Evolutionary conservation across 371 early-diverging fungal genomes (phyloP).

Genomic region (Fennellomyces sp.): DNA sequence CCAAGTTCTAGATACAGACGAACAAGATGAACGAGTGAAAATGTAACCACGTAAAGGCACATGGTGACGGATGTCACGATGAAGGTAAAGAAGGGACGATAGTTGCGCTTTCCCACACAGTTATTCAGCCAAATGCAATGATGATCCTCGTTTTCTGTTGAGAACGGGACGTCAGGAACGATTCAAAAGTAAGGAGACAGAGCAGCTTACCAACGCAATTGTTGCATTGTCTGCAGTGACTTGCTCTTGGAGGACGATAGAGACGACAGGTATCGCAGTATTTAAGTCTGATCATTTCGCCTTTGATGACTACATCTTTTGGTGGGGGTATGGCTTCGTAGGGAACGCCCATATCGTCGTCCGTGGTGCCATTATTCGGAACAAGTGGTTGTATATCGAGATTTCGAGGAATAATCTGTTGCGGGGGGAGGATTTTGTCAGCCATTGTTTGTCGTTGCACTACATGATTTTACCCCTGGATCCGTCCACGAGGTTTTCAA

Average conservation of each 20-base stretch:
- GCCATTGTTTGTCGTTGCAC: background rate
- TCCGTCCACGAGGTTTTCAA: constrained; percentile 87
- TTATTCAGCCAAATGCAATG: constrained; percentile 96
- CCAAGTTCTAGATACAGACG: constrained; percentile 35
- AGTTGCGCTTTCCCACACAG: constrained; percentile 92
- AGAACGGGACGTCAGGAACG: background rate
- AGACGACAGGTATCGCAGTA: constrained; percentile 90
- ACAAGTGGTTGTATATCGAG: constrained; percentile 56
- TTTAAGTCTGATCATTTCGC: constrained; percentile 67
- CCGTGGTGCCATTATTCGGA: constrained; percentile 23
- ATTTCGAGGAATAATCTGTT: constrained; percentile 73
- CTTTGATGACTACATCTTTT: constrained; percentile 70
- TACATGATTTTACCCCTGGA: constrained; percentile 71
- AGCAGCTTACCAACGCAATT: constrained; percentile 80
- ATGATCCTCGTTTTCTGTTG: constrained; percentile 78
- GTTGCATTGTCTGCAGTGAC: constrained; percentile 89
- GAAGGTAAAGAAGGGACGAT: constrained; percentile 83
- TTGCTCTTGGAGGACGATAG: constrained; percentile 87
- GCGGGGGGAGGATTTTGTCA: background rate
- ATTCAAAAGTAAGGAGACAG: background rate
- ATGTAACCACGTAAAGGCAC: constrained; percentile 59
- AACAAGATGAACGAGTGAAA: constrained; percentile 60
- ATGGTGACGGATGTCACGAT: constrained; percentile 58
- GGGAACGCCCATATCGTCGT: constrained; percentile 39
- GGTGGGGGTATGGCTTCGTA: constrained; percentile 37